These are phyloP conservation scores for Dictyostelium firmibasis DNA, from an alignment of 78 protist species.

Conservation along the genomic window DNA sequence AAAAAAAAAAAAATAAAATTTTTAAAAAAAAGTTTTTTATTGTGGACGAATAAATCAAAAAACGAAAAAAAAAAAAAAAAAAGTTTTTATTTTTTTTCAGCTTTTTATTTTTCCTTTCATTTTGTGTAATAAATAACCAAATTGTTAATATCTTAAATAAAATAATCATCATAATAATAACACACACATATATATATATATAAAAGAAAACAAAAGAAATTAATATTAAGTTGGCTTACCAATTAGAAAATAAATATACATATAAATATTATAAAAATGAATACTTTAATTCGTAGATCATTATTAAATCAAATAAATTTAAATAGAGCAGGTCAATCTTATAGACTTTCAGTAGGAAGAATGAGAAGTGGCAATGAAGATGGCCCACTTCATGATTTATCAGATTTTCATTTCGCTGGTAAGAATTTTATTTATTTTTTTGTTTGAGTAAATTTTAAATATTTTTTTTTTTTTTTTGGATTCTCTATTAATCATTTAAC, in stretches of 20 bases:
- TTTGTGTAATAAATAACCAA: neutral
- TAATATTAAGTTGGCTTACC: too few species aligned
- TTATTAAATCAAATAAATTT: neutral
- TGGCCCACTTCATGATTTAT: constrained; percentile 72
- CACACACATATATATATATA: too few species aligned
- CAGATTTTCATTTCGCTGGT: constrained; percentile 79
- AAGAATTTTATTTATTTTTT: neutral
- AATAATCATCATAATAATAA: too few species aligned
- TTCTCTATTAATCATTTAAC: neutral
- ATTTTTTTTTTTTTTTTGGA: neutral
- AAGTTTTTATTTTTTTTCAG: neutral
- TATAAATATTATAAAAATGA: neutral
- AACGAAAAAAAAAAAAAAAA: neutral
- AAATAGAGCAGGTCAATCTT: constrained; percentile 61
- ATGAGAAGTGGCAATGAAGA: constrained; percentile 75
- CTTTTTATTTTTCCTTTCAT: neutral
- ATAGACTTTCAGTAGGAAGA: neutral
- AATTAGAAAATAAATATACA: neutral
- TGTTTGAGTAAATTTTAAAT: too few species aligned
- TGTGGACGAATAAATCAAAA: neutral
- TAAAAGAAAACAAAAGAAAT: too few species aligned
- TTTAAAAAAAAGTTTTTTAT: neutral
- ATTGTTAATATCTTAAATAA: neutral
- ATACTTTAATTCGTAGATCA: constrained; percentile 6
- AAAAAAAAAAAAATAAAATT: neutral